Conservation (phyloP, 495 filamentous ascomycete species). For the Tuber melanosporum region DNA sequence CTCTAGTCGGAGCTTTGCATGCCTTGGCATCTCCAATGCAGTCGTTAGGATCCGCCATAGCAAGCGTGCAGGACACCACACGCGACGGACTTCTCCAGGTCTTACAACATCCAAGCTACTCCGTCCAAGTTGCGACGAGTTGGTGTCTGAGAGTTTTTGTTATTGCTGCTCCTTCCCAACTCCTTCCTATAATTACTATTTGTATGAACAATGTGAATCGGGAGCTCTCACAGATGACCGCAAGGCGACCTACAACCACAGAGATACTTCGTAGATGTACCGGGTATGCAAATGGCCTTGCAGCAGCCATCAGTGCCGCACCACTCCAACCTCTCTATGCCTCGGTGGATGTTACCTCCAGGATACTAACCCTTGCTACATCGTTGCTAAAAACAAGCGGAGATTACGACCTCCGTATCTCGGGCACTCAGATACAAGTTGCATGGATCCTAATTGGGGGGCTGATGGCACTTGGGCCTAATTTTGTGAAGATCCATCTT, state of each 20-base stretch:
- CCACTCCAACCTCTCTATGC: slow-evolving; percentile 83
- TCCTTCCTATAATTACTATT: slow-evolving; percentile 84
- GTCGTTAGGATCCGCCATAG: slow-evolving; percentile 74
- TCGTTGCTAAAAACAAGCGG: slow-evolving; percentile 88
- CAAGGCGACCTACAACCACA: slow-evolving; percentile 50
- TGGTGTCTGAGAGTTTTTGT: slow-evolving; percentile 80
- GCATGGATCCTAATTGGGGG: slow-evolving; percentile 97
- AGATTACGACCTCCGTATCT: slow-evolving; percentile 81
- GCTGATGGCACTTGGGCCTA: slow-evolving; percentile 90
- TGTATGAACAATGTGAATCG: slow-evolving; percentile 93
- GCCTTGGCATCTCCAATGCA: slow-evolving; percentile 71
- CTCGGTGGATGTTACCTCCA: slow-evolving; percentile 88
- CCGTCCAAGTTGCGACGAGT: slow-evolving; percentile 83
- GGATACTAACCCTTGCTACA: slow-evolving; percentile 83
- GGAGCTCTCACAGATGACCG: slow-evolving; percentile 70
- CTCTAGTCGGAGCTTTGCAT: slow-evolving; percentile 69
- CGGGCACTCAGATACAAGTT: slow-evolving; percentile 91
- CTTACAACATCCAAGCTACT: slow-evolving; percentile 89
- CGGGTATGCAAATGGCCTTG: slow-evolving; percentile 88
- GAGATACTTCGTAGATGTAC: slow-evolving; percentile 78
- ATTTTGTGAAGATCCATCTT: slow-evolving; percentile 98
- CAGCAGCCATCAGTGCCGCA: slow-evolving; percentile 84
- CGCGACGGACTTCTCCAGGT: slow-evolving; percentile 86
- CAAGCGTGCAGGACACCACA: slow-evolving; percentile 66
- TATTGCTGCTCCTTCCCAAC: slow-evolving; percentile 80